phyloP scores from a whole-genome alignment of 768 basidiomycete species.

The Kwoniella heveanensis region DNA sequence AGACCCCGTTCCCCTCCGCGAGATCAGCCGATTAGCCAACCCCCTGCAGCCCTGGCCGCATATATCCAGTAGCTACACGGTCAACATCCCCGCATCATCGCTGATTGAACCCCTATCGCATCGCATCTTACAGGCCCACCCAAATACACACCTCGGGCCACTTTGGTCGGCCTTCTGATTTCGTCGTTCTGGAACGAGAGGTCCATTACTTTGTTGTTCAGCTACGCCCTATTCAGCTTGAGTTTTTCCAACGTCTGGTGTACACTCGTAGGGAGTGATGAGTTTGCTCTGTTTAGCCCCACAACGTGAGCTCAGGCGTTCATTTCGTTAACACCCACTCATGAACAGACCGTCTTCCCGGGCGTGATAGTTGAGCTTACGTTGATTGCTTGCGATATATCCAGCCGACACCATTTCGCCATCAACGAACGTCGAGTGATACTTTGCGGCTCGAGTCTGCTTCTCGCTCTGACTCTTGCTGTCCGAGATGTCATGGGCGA shows the following conservation, averaged over 20 bases:
- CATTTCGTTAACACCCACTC: background rate
- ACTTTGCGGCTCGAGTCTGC: constrained; percentile 29
- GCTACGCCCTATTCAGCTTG: constrained; percentile 21
- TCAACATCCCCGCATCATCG: too few species aligned
- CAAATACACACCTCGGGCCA: constrained; percentile 13
- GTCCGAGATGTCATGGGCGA: constrained; percentile 36
- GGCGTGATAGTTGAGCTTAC: too few species aligned
- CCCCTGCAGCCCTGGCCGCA: too few species aligned
- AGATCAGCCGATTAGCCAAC: background rate
- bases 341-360: too few species aligned
- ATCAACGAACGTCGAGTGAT: constrained; percentile 37
- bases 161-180: constrained; percentile 14
- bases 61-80: too few species aligned
- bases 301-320: constrained; percentile 19
- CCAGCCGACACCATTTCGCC: constrained; percentile 37
- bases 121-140: constrained; percentile 21
- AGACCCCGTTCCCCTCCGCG: too few species aligned
- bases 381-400: too few species aligned
- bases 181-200: constrained; percentile 43
- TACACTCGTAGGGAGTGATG: constrained; percentile 11
- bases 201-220: constrained; percentile 40
- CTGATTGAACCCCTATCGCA: background rate
- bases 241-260: constrained; percentile 17
- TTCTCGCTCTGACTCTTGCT: constrained; percentile 29
- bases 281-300: constrained; percentile 24